Evolutionary conservation across 2,329 filamentous ascomycete species (phyloP), one percentile per base, ranked within the genome.

Genomic region (Fusarium sp.): DNA sequence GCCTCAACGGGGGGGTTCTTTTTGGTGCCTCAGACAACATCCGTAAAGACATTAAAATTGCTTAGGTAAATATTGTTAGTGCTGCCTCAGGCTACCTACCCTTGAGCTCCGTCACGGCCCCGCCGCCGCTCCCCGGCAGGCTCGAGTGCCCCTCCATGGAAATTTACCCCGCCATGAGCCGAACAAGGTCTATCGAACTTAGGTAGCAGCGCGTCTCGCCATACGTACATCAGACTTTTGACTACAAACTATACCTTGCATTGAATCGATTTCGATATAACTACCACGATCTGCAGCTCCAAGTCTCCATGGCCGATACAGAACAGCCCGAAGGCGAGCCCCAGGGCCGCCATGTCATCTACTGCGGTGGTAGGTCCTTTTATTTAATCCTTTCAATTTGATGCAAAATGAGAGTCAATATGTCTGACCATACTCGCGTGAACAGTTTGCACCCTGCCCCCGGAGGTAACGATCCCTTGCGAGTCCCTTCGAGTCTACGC

Each of bases 401-500:
- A 54, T 53, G 29, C 45, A 60, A 67, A 46, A 31, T 11, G 11
- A 43, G 26, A 63, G 67, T 52, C 49, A 51, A 39, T n/a, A 40
- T 64, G 52, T 58, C 58, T 62, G 36, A 53, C 42, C 40, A 38
- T 44, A 22, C 39, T 24, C 15, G 29, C 31, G 26, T 64, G 15
- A 67, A 41, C 67, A 89, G 87, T 89, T 45, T 89, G 87, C 77
- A 84, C 84, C 58, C 78, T 89, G 53, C 87, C 87, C 32, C 86
- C 87, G 50, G 87, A 89, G 83, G 86, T 88, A 61, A 82, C 61
- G 74, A 58, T 44, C 12, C 50, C 10, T 31, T 31, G 10, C 29
- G 29, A 31, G 29, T 31, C 51, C 29, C 47, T 42, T 38, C 48
- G 36, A 60, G 44, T 34, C 51, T 9, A 19, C 22, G 39, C 13